Evolutionary conservation across 768 basidiomycete species (phyloP).

Genomic region (Cystofilobasidium bisporidii): DNA sequence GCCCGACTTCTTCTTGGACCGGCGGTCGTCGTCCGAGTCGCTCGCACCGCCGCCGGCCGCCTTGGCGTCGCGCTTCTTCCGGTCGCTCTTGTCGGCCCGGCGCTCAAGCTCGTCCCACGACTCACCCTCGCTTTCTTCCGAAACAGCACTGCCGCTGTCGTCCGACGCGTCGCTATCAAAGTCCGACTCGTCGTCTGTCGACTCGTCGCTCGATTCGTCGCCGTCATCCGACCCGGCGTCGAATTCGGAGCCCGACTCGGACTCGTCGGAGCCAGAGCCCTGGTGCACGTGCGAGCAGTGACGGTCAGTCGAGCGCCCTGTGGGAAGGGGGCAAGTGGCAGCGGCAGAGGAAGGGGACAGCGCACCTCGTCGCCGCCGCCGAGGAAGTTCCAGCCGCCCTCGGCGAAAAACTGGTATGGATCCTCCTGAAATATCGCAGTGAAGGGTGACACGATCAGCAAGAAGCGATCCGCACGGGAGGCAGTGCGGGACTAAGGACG

Average conservation of each 20-base stretch:
- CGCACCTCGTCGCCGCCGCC: constrained; percentile 56
- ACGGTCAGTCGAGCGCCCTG: too few relatives aligned
- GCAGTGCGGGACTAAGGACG: background rate
- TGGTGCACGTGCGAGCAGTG: background rate
- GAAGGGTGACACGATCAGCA: constrained; percentile 52
- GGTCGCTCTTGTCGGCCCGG: constrained; percentile 51
- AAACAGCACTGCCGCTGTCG: constrained; percentile 31
- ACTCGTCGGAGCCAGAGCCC: constrained; percentile 40
- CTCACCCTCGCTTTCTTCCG: constrained; percentile 51
- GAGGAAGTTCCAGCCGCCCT: constrained; percentile 92
- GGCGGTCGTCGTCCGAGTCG: constrained; percentile 20
- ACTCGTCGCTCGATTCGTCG: constrained; percentile 11
- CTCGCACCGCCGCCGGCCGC: background rate
- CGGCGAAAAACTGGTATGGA: constrained; percentile 87
- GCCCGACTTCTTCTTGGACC: constrained; percentile 13
- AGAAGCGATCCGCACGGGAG: background rate
- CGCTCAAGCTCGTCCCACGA: constrained; percentile 94
- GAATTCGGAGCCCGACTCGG: constrained; percentile 60
- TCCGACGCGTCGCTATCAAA: constrained; percentile 35
- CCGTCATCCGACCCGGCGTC: constrained; percentile 23
- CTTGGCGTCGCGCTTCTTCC: constrained; percentile 12
- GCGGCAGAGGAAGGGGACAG: background rate
- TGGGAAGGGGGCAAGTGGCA: too few relatives aligned
- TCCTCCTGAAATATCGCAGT: constrained; percentile 44
- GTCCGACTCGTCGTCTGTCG: constrained; percentile 30